Conservation (phyloP, 441 rosid species). For the Pelargonium cotyledonis region DNA sequence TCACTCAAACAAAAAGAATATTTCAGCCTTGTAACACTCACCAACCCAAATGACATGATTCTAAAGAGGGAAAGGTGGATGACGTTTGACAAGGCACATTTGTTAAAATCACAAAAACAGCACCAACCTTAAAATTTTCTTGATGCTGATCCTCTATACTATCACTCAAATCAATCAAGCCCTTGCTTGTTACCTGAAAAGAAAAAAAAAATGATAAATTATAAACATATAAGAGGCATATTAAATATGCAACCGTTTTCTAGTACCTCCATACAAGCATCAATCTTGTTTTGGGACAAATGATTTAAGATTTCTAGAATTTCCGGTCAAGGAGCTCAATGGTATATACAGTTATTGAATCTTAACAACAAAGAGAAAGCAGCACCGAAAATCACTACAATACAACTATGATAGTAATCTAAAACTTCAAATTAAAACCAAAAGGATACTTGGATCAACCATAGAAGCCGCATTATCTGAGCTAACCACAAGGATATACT, state of each 20-base stretch:
- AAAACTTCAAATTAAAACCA: no score
- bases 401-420: no score
- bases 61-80: no score
- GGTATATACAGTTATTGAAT: neutral
- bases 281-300: constrained; percentile 38
- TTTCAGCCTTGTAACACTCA: no score
- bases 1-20: no score
- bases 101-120: neutral
- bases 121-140: constrained; percentile 40
- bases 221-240: constrained; percentile 8
- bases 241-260: constrained; percentile 12
- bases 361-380: constrained; percentile 4
- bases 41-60: no score
- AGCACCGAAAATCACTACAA: constrained; percentile 7
- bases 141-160: constrained; percentile 20
- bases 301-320: constrained; percentile 40
- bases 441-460: constrained; percentile 58
- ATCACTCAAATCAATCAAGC: constrained; percentile 22
- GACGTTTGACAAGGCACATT: no score
- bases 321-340: constrained; percentile 26
- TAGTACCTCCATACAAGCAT: constrained; percentile 59
- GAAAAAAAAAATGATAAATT: constrained; percentile 12
- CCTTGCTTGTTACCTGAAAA: constrained; percentile 42
- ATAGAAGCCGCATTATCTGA: constrained; percentile 37
- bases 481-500: constrained; percentile 42